Percentiles rank a stretch among this genome's conserved stretches.
These are phyloP conservation scores for Saposhnikovia divaricata DNA, from an alignment of 129 eudicot species.

Conservation along the genomic window DNA sequence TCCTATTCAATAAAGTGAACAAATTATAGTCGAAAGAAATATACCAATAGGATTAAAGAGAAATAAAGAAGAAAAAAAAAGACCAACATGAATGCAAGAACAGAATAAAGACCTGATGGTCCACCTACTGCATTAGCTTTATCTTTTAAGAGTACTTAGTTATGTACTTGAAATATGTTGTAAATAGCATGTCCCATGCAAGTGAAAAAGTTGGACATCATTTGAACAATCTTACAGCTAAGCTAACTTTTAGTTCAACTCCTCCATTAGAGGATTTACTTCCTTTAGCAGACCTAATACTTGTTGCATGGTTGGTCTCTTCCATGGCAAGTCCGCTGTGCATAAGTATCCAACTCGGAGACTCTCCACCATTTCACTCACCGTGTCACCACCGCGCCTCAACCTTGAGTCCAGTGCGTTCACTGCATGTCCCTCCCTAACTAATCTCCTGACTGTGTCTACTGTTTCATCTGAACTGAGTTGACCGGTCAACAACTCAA, in stretches of 20 bases:
- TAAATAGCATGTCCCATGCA: not conserved
- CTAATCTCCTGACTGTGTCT: conserved; percentile 38
- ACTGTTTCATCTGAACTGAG: conserved; percentile 34
- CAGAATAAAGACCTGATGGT: not conserved
- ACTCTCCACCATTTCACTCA: conserved; percentile 79
- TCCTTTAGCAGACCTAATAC: conserved; percentile 85
- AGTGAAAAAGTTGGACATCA: not conserved
- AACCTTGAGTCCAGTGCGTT: conserved; percentile 59
- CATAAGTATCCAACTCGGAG: conserved; percentile 91
- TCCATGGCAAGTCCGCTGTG: conserved; percentile 68
- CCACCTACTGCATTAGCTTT: not conserved
- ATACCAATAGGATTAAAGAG: not conserved
- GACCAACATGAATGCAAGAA: not conserved
- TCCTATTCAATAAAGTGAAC: conserved; percentile 13
- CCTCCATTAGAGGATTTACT: conserved; percentile 2
- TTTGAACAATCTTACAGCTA: not conserved
- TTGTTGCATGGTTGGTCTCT: conserved; percentile 93
- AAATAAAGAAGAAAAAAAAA: conserved; percentile 2
- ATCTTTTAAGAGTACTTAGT: not conserved
- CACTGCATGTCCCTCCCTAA: conserved; percentile 51
- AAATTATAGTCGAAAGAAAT: not conserved
- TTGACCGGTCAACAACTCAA: conserved; percentile 67
- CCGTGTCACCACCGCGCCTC: conserved; percentile 45
- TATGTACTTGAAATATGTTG: conserved; percentile 6
- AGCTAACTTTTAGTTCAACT: conserved; percentile 1